A percentile compares a stretch with the other conserved stretches of the same genome.
Evolutionary conservation across 768 basidiomycete species (phyloP).

Genomic region (Russula sp.): DNA sequence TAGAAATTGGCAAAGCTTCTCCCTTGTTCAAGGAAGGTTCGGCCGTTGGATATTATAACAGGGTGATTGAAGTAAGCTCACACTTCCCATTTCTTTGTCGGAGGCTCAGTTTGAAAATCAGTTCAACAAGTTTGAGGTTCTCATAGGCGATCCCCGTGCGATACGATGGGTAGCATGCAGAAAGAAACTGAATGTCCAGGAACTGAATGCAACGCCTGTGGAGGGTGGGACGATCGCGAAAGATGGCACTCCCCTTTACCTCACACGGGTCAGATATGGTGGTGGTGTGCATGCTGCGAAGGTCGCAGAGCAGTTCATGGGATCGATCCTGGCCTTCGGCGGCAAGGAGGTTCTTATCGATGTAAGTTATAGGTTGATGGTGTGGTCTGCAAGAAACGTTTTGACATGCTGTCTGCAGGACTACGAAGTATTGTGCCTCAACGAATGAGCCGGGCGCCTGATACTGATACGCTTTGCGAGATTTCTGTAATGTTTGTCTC

Average conservation of each 20-base stretch:
- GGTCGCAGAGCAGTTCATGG: slow-evolving; percentile 51
- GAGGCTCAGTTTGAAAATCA: slow-evolving; percentile 33
- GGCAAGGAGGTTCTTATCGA: slow-evolving; percentile 50
- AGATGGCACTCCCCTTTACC: slow-evolving; percentile 55
- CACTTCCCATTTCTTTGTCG: not conserved
- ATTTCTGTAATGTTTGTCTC: not conserved
- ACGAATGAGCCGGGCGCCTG: slow-evolving; percentile 3
- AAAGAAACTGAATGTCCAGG: slow-evolving; percentile 46
- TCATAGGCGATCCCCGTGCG: slow-evolving; percentile 56
- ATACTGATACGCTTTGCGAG: not conserved
- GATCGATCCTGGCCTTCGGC: slow-evolving; percentile 51
- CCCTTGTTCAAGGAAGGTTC: slow-evolving; percentile 56
- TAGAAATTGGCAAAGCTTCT: slow-evolving; percentile 69
- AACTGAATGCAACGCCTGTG: slow-evolving; percentile 49
- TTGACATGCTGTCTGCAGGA: slow-evolving; percentile 33
- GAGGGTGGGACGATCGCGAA: slow-evolving; percentile 61
- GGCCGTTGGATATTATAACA: slow-evolving; percentile 57
- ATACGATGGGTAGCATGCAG: slow-evolving; percentile 54
- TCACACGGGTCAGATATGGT: slow-evolving; percentile 56
- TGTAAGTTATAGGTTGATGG: slow-evolving; percentile 36
- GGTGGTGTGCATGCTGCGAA: slow-evolving; percentile 61
- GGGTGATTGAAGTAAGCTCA: slow-evolving; percentile 54
- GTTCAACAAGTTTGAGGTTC: slow-evolving; percentile 63
- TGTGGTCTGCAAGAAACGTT: not conserved
- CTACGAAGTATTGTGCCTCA: slow-evolving; percentile 44